A percentile compares a stretch with the other conserved stretches of the same genome.
Conservation (phyloP, 2,329 filamentous ascomycete genomes). For the Xylaria multiplex region DNA sequence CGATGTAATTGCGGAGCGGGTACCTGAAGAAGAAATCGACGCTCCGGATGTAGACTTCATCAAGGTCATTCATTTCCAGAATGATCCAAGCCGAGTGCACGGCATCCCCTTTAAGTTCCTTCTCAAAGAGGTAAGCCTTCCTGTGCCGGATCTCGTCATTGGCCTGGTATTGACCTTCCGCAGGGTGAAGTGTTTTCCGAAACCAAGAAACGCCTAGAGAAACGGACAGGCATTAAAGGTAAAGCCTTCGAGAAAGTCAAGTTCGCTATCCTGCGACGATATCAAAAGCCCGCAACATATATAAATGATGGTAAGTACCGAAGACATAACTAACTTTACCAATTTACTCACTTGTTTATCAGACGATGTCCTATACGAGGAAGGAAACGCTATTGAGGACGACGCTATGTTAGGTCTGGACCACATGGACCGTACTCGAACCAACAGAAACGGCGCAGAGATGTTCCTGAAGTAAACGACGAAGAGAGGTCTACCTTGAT, state of each 20-base stretch:
- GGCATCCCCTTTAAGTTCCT: slow-evolving; percentile 92
- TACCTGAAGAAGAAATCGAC: slow-evolving; percentile 77
- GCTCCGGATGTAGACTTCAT: slow-evolving; percentile 70
- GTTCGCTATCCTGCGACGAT: slow-evolving; percentile 82
- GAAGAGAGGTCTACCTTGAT: background rate
- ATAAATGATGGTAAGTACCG: slow-evolving; percentile 81
- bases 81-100: slow-evolving; percentile 83
- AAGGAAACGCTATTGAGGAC: slow-evolving; percentile 59
- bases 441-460: slow-evolving; percentile 69
- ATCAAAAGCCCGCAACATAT: slow-evolving; percentile 76
- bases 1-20: slow-evolving; percentile 80
- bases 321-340: background rate
- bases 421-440: slow-evolving; percentile 70
- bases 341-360: slow-evolving; percentile 37
- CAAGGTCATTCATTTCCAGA: slow-evolving; percentile 91
- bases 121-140: slow-evolving; percentile 72
- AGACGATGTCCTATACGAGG: slow-evolving; percentile 68
- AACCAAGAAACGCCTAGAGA: slow-evolving; percentile 93
- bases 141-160: slow-evolving; percentile 3
- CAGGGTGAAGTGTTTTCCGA: slow-evolving; percentile 88
- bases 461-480: slow-evolving; percentile 62
- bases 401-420: slow-evolving; percentile 74
- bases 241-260: slow-evolving; percentile 99
- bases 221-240: slow-evolving; percentile 92
- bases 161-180: slow-evolving; percentile 40